These are phyloP conservation scores for Kurtzmaniella quercitrusa DNA, from an alignment of 1,139 yeast genomes.

Conservation along the genomic window DNA sequence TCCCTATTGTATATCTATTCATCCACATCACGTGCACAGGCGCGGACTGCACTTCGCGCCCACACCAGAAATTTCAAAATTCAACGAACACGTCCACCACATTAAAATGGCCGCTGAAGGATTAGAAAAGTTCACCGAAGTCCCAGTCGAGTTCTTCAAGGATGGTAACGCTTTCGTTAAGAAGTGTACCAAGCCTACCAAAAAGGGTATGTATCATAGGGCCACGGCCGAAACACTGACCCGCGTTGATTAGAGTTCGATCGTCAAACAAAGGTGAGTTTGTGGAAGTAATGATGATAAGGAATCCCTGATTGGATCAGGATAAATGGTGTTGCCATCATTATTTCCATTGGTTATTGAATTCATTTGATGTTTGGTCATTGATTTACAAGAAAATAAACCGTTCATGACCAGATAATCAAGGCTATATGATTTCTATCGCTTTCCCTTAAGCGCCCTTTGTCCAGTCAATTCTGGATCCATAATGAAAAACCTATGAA, in stretches of 20 bases:
- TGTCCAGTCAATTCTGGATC: too few relatives aligned
- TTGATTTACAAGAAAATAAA: too few relatives aligned
- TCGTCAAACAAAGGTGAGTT: neutral
- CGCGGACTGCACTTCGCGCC: neutral
- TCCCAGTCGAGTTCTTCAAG: slow-evolving; percentile 85
- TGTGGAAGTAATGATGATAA: neutral
- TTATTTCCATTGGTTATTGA: too few relatives aligned
- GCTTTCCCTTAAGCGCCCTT: too few relatives aligned
- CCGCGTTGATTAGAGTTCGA: neutral
- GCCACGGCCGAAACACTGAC: too few relatives aligned
- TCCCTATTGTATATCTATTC: neutral
- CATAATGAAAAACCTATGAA: too few relatives aligned
- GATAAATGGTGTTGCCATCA: too few relatives aligned
- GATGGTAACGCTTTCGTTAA: slow-evolving; percentile 86
- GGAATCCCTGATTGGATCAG: too few relatives aligned
- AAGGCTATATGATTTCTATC: too few relatives aligned
- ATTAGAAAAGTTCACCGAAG: slow-evolving; percentile 81
- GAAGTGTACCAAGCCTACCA: slow-evolving; percentile 91
- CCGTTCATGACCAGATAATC: too few relatives aligned
- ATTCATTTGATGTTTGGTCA: too few relatives aligned
- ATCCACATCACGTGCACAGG: neutral
- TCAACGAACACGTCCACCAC: slow-evolving; percentile 1
- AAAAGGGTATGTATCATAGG: slow-evolving; percentile 60
- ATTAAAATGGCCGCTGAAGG: slow-evolving; percentile 52
- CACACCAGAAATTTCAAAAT: neutral